Evolutionary conservation across 78 protist genomes (phyloP).

Genomic region (Acrasis kona): DNA sequence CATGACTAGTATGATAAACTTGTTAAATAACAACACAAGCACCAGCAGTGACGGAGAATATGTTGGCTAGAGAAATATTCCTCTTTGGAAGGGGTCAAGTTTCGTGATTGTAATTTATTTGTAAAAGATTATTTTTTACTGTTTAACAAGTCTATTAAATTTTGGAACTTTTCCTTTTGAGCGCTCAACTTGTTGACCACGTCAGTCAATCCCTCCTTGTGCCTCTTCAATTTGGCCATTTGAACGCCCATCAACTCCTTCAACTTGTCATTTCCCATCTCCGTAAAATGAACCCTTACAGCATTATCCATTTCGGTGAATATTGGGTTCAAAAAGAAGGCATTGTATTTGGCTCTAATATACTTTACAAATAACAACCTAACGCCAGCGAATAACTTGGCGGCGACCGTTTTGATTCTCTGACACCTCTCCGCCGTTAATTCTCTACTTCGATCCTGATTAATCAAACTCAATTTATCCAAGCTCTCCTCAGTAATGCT

Average conservation of each 20-base stretch:
- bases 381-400: constrained; percentile 49
- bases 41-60: no score
- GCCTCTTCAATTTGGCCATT: neutral
- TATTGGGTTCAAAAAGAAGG: constrained; percentile 64
- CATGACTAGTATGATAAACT: no score
- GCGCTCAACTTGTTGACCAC: neutral
- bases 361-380: constrained; percentile 44
- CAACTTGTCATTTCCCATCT: neutral
- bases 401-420: constrained; percentile 8
- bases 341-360: constrained; percentile 53
- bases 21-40: no score
- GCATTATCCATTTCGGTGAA: constrained; percentile 1
- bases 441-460: neutral
- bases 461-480: neutral
- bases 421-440: constrained; percentile 5
- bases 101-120: no score
- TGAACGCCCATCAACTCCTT: neutral
- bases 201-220: neutral
- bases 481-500: constrained; percentile 32
- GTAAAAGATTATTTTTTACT: neutral
- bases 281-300: neutral
- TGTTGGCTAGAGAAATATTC: no score
- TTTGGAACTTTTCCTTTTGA: neutral
- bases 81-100: no score
- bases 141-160: neutral